Evolutionary conservation across 257 asterid species (phyloP).

Genomic region (Jacaranda copaia): DNA sequence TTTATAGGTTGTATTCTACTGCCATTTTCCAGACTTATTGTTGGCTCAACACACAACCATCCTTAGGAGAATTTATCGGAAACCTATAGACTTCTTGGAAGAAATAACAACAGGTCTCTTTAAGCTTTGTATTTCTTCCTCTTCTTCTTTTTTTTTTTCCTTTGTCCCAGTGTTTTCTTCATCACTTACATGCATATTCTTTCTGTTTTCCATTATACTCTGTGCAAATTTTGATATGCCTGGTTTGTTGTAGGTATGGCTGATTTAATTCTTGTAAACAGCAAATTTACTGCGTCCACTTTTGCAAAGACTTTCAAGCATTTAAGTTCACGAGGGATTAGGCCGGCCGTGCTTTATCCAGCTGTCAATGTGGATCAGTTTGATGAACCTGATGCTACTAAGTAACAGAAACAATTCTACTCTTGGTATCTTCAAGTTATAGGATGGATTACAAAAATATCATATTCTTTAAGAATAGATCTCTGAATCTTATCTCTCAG

Average conservation of each 20-base stretch:
- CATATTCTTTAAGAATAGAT: neutral
- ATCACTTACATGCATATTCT: neutral
- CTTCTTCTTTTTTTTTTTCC: neutral
- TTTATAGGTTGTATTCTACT: constrained; percentile 84
- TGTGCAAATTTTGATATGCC: constrained; percentile 16
- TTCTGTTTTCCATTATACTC: neutral
- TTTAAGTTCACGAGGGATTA: constrained; percentile 67
- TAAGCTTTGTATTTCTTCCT: neutral
- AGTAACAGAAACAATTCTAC: constrained; percentile 56
- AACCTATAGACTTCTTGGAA: constrained; percentile 83
- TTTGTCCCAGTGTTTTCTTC: neutral
- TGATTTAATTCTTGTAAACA: constrained; percentile 88
- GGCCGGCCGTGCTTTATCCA: constrained; percentile 95
- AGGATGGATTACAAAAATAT: constrained; percentile 33
- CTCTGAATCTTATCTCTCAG: neutral
- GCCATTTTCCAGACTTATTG: constrained; percentile 96
- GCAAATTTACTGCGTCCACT: constrained; percentile 92
- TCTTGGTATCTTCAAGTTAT: constrained; percentile 46
- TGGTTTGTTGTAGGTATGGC: constrained; percentile 78
- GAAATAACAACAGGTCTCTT: constrained; percentile 86
- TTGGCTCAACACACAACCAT: constrained; percentile 85
- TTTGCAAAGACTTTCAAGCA: constrained; percentile 89
- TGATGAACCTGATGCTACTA: constrained; percentile 58
- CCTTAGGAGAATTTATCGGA: constrained; percentile 85
- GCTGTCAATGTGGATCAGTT: constrained; percentile 93